Percentiles rank a stretch among this genome's conserved stretches.
phyloP scores from a whole-genome alignment of 2,329 filamentous ascomycete species.

The Plectosphaerella cucumerina region DNA sequence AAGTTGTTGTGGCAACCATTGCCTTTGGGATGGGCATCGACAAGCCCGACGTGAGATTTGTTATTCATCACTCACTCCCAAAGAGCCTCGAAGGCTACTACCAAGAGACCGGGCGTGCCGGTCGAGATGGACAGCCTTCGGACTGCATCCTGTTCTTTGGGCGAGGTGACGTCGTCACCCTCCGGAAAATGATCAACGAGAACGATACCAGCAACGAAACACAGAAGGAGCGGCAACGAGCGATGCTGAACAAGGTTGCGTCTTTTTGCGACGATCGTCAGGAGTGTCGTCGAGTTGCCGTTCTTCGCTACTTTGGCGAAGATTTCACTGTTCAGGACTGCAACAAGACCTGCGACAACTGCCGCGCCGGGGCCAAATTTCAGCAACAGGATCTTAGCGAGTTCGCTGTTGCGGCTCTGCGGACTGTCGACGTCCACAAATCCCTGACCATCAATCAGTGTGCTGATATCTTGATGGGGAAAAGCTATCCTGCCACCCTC shows the following conservation, averaged over 20 bases:
- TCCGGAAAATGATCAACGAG: conserved; percentile 80
- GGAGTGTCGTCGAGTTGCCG: conserved; percentile 82
- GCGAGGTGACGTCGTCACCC: conserved; percentile 68
- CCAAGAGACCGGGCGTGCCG: conserved; percentile 93
- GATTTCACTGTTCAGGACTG: conserved; percentile 70
- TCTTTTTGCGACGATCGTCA: conserved; percentile 86
- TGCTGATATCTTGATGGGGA: conserved; percentile 78
- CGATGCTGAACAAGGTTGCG: conserved; percentile 81
- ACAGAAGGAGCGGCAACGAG: conserved; percentile 78
- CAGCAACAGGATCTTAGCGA: conserved; percentile 73
- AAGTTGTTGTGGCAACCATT: conserved; percentile 96
- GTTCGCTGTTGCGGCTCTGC: conserved; percentile 67
- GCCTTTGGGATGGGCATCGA: conserved; percentile 99
- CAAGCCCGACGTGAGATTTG: conserved; percentile 93
- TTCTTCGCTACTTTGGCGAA: conserved; percentile 94
- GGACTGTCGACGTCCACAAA: conserved; percentile 57
- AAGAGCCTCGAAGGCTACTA: conserved; percentile 98
- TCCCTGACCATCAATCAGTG: conserved; percentile 73
- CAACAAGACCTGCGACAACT: conserved; percentile 80
- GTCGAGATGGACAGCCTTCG: conserved; percentile 81
- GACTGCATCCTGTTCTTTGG: conserved; percentile 88
- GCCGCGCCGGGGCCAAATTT: conserved; percentile 66
- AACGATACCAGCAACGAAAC: conserved; percentile 66
- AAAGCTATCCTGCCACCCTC: conserved; percentile 54
- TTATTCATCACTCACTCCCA: conserved; percentile 87